A percentile compares a stretch with the other conserved stretches of the same genome.
phyloP scores from a whole-genome alignment of 768 basidiomycete genomes.

The Wakefieldia striispora region DNA sequence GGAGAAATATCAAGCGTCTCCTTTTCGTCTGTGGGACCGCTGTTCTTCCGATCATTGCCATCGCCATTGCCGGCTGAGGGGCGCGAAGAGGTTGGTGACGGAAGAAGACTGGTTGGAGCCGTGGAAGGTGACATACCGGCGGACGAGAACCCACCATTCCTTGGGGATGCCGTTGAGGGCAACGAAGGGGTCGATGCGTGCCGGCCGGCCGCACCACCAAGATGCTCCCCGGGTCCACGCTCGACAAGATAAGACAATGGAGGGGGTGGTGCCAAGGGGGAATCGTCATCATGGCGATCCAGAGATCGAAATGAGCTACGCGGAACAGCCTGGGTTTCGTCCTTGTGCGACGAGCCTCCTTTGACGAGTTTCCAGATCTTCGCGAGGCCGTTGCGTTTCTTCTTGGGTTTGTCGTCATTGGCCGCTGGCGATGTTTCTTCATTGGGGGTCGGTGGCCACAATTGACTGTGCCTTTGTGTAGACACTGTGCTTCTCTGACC shows the following conservation, averaged over 20 bases:
- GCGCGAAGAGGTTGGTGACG: constrained; percentile 74
- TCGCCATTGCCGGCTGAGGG: constrained; percentile 59
- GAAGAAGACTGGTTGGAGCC: constrained; percentile 70
- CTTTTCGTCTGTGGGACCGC: constrained; percentile 43
- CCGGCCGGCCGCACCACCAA: constrained; percentile 42
- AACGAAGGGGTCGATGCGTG: constrained; percentile 72
- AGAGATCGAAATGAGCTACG: constrained; percentile 40
- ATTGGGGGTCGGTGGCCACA: constrained; percentile 49
- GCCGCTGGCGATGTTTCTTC: constrained; percentile 12
- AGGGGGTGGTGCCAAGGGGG: constrained; percentile 86
- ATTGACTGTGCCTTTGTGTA: constrained; percentile 46
- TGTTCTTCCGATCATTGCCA: constrained; percentile 40
- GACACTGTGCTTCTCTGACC: constrained; percentile 35
- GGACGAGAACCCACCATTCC: constrained; percentile 48
- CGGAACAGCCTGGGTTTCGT: constrained; percentile 25
- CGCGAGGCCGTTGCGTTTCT: constrained; percentile 74
- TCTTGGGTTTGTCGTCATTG: constrained; percentile 56
- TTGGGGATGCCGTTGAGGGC: constrained; percentile 56
- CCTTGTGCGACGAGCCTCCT: constrained; percentile 46
- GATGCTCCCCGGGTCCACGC: constrained; percentile 51
- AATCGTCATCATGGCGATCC: constrained; percentile 56
- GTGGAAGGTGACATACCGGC: constrained; percentile 72
- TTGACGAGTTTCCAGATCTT: constrained; percentile 83
- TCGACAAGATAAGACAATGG: constrained; percentile 83
- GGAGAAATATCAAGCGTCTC: constrained; percentile 33